Evolutionary conservation across 257 asterid species (phyloP), one percentile per base, ranked within the genome.

Genomic region (Plantago elongata): DNA sequence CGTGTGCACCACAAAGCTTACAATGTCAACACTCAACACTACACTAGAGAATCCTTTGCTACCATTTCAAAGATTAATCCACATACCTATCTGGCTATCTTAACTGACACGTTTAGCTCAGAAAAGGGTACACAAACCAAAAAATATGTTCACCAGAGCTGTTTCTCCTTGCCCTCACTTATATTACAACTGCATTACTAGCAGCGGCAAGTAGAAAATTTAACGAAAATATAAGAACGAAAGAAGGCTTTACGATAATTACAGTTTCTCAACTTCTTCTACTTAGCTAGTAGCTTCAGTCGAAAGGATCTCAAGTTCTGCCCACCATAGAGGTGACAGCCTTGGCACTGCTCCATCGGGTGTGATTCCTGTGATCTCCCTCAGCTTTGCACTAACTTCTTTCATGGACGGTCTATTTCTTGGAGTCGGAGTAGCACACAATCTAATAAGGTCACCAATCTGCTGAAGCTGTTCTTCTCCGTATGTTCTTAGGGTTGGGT

Each of bases 321-420:
- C 97, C 96, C 97, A 89, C 99, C 99, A 93, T 49, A 86, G 91
- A 10, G 95, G 94, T 1, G 99, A 93, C 30, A 85, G 45, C 74
- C 77, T 85, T n/a, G 99, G 99, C 3, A 74, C 50, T 0, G 97
- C 99, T n/a, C 79, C 91, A 17, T 89, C 95, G 1, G 92, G 96
- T 29, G 76, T 88, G 9, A 93, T 85, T 47, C 78, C 85, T 0
- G 95, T 93, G 54, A 87, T 76, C 79, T 69, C 88, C 69, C 92
- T 85, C 79, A 93, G 65, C 65, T 77, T 75, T 11, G 64, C 68
- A 14, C 82, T 67, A 43, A 83, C 86, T 58, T 84, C 90, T 49
- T 61, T 69, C 84, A 85, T 93, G 0, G 64, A 44, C 13, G 84
- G 92, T 56, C 97, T 73, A 49, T 42, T 37, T 61, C 69, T 69